Evolutionary conservation across 352 stramenopile species (phyloP).

Genomic region (Pseudoperonospora humuli): DNA sequence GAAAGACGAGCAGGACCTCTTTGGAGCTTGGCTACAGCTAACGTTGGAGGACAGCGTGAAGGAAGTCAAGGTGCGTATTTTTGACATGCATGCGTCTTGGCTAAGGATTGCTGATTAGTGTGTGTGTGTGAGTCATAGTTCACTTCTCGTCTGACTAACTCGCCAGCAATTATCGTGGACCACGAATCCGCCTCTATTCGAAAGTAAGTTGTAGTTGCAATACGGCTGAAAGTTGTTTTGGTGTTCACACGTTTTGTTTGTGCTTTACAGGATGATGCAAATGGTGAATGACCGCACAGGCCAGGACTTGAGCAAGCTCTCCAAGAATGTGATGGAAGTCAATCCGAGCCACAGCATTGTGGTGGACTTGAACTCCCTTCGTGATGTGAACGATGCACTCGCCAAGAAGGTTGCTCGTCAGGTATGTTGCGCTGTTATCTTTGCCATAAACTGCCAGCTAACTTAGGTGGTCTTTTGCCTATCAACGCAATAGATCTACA

Average conservation of each 20-base stretch:
- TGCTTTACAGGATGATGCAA: slow-evolving; percentile 90
- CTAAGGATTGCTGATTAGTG: neutral
- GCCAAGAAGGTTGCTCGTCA: slow-evolving; percentile 79
- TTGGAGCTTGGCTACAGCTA: slow-evolving; percentile 91
- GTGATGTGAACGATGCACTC: slow-evolving; percentile 73
- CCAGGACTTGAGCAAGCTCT: slow-evolving; percentile 36
- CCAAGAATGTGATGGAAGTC: slow-evolving; percentile 97
- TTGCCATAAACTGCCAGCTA: neutral
- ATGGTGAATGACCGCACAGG: slow-evolving; percentile 90
- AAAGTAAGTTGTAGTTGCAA: slow-evolving; percentile 45
- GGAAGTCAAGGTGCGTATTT: slow-evolving; percentile 68
- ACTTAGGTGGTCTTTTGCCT: slow-evolving; percentile 3
- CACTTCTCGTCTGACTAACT: slow-evolving; percentile 89
- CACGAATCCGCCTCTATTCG: slow-evolving; percentile 96
- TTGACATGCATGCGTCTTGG: neutral
- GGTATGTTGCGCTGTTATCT: slow-evolving; percentile 23
- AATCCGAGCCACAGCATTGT: slow-evolving; percentile 98
- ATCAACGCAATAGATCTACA: slow-evolving; percentile 91
- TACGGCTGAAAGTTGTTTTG: neutral
- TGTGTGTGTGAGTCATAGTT: slow-evolving; percentile 29
- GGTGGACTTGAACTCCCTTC: slow-evolving; percentile 87
- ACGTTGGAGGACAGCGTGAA: slow-evolving; percentile 87
- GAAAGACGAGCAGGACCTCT: slow-evolving; percentile 80
- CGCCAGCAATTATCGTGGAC: slow-evolving; percentile 98
- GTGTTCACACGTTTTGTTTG: neutral